Base-by-base conservation (phyloP, 2,329 filamentous ascomycete genomes). In the Fulvia fulva region DNA sequence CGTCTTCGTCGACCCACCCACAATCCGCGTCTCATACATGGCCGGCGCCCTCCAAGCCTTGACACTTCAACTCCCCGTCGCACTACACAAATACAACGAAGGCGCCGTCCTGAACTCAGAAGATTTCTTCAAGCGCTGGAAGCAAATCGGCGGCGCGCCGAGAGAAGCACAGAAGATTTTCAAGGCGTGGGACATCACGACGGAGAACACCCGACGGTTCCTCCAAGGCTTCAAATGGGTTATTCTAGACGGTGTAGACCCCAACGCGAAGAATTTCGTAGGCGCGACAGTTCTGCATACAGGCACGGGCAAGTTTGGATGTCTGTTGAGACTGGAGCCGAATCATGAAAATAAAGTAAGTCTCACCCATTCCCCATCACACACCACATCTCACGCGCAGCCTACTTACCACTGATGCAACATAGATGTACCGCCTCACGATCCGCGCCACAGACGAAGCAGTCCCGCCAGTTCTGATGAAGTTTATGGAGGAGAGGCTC, bases 61-160 rank as follows among this genome's bases (percentile, higher is more conserved):
- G 41, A 99, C 94, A 0, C 79, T 99, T 43, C 93, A 95, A 73
- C 81, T 99, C 4, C 94, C 94, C 0, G 84, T 99, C 3, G 80
- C 90, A 0, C 84, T 93, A 55, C 93, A 97, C 76, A 96, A 97
- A 73, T 99, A 96, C 71, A 97, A 97, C 91, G 92, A 97, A 63
- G 85, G 90, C 0, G 92, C 94, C 0, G 88, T 94, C 57, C 80
- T 99, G 41, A 84, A 84, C 6, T 86, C 88, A 0, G 94, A 99
- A 53, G 94, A 99, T 71, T 99, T 97, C 76, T 99, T 99, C 83
- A 97, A 95, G 80, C 83, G 95, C 53, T 99, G 94, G 94, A 95
- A 96, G 80, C 94, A 99, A 76, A 97, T 99, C 67, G 94, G 94
- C 12, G 91, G 89, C 5, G 85, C 85, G 1, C 87, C 92, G 1